Percentiles rank a stretch among this genome's conserved stretches.
phyloP scores from a whole-genome alignment of 2,329 filamentous ascomycete species.

The Cytospora piceicola region DNA sequence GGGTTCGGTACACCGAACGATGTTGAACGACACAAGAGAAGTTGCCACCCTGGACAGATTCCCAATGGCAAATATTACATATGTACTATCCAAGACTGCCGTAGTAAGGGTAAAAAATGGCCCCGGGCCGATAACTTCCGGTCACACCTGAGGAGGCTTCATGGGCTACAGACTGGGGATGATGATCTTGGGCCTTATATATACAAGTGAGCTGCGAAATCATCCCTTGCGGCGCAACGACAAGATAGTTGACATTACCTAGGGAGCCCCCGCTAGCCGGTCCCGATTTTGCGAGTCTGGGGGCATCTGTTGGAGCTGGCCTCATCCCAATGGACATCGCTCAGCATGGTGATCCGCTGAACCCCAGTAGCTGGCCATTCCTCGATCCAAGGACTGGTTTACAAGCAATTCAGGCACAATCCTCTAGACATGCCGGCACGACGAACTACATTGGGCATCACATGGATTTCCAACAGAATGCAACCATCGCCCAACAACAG shows the following conservation, averaged over 20 bases:
- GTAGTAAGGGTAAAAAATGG: slow-evolving; percentile 70
- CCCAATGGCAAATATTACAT: slow-evolving; percentile 58
- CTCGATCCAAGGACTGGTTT: neutral
- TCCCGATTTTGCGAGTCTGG: slow-evolving; percentile 30
- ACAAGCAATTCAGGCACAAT: slow-evolving; percentile 11
- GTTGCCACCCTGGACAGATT: slow-evolving; percentile 62
- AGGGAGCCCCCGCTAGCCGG: neutral
- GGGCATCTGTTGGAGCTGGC: slow-evolving; percentile 16
- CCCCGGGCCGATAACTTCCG: slow-evolving; percentile 86
- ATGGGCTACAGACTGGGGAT: slow-evolving; percentile 48
- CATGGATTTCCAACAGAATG: slow-evolving; percentile 15
- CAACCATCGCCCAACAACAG: slow-evolving; percentile 14
- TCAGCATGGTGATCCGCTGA: neutral
- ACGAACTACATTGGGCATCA: slow-evolving; percentile 10
- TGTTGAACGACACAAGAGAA: slow-evolving; percentile 75
- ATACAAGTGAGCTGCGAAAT: slow-evolving; percentile 35
- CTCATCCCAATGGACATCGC: slow-evolving; percentile 5
- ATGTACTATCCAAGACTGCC: slow-evolving; percentile 63
- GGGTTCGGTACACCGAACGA: slow-evolving; percentile 85
- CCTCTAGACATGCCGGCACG: neutral
- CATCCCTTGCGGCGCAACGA: neutral
- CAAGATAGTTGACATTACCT: neutral
- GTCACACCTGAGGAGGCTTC: slow-evolving; percentile 73
- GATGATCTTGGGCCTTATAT: slow-evolving; percentile 45
- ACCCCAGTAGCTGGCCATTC: slow-evolving; percentile 6